Conservation (phyloP, 1,139 yeast genomes). For the Pichia sorboxylosa region DNA sequence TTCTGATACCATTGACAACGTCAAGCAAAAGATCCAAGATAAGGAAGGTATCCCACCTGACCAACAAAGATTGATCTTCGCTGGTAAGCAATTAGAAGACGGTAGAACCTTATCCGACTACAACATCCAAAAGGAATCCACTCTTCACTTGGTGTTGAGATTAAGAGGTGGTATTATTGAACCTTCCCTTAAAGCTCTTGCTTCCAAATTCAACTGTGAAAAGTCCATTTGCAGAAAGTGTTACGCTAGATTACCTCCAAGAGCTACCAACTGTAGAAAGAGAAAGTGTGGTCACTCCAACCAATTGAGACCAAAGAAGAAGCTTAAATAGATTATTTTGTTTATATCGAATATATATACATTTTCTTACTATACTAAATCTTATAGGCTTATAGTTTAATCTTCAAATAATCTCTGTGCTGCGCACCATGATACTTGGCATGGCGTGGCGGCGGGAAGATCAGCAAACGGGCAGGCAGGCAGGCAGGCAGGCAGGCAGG, state of each 20-base stretch:
- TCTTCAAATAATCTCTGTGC: no score
- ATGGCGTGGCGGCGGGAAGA: no score
- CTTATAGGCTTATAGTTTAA: no score
- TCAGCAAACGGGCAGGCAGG: no score
- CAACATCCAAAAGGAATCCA: constrained; percentile 92
- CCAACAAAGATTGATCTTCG: constrained; percentile 87
- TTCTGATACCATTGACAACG: constrained; percentile 88
- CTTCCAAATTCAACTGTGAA: constrained; percentile 99
- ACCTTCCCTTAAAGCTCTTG: constrained; percentile 98
- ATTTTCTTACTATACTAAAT: no score
- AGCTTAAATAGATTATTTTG: constrained; percentile 86
- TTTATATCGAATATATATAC: no score
- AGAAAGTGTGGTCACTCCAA: constrained; percentile 99
- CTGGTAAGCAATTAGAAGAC: constrained; percentile 91
- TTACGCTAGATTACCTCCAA: constrained; percentile 99
- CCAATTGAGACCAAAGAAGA: constrained; percentile 99
- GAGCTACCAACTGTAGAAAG: constrained; percentile 99
- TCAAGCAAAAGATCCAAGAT: constrained; percentile 88
- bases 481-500: no score
- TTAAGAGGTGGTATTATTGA: constrained; percentile 97
- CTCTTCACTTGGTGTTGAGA: constrained; percentile 78
- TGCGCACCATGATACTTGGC: no score
- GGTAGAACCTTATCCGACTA: constrained; percentile 88
- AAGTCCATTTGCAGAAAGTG: constrained; percentile 98
- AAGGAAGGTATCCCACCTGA: constrained; percentile 94